Conservation (phyloP, 1,284 basidiomycete genomes). For the Chondrostereum purpureum region DNA sequence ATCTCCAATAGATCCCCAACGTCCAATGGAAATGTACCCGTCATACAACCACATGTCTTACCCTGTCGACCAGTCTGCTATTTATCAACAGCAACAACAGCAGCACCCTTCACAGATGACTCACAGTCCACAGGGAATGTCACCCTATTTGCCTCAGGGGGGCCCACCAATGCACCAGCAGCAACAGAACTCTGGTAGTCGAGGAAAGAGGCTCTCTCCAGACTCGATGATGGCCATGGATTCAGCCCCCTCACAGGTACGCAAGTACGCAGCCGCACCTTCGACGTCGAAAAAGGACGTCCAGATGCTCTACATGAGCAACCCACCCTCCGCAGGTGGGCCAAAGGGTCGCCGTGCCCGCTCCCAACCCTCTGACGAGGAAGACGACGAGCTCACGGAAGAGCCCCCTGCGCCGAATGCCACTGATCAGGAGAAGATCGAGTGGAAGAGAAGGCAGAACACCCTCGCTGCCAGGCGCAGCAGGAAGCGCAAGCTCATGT, state of each 20-base stretch:
- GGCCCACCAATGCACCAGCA: neutral
- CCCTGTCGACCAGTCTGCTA: neutral
- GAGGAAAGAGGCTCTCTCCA: slow-evolving; percentile 10
- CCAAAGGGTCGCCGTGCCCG: slow-evolving; percentile 26
- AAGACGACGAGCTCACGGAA: slow-evolving; percentile 40
- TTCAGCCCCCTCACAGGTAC: slow-evolving; percentile 38
- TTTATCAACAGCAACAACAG: neutral
- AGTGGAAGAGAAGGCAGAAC: slow-evolving; percentile 74
- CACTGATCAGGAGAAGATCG: slow-evolving; percentile 67
- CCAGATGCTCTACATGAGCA: slow-evolving; percentile 29
- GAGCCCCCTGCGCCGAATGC: slow-evolving; percentile 31
- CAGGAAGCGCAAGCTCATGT: slow-evolving; percentile 70
- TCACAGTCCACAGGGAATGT: neutral
- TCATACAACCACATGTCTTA: neutral
- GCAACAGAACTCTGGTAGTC: no score
- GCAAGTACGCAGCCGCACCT: slow-evolving; percentile 38
- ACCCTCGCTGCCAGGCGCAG: slow-evolving; percentile 77
- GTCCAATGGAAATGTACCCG: neutral
- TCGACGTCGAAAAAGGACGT: slow-evolving; percentile 41
- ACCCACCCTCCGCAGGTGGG: neutral
- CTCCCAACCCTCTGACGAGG: slow-evolving; percentile 44
- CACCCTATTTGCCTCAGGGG: neutral
- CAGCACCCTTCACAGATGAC: neutral
- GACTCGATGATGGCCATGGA: slow-evolving; percentile 22
- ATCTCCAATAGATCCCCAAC: neutral